Percentiles rank a stretch among this genome's conserved stretches.
Conservation (phyloP, 768 basidiomycete species). For the Tylopilus sp. region DNA sequence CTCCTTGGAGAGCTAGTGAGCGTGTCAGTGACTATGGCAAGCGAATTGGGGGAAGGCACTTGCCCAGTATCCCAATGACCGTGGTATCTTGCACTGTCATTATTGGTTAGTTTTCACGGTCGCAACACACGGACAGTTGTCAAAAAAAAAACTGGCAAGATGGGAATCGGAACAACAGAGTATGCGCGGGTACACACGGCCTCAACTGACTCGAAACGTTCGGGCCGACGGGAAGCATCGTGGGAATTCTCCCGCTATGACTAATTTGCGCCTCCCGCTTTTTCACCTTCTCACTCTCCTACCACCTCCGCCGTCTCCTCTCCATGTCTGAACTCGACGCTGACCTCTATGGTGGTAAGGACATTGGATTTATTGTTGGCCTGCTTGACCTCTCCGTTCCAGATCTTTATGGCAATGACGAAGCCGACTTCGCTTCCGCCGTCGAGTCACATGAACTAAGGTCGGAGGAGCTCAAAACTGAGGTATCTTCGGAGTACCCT, state of each 20-base stretch:
- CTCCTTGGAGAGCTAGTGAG: constrained; percentile 80
- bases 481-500: constrained; percentile 22
- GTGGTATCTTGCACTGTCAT: constrained; percentile 13
- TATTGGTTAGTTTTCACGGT: neutral
- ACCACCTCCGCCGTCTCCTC: constrained; percentile 20
- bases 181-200: neutral
- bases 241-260: constrained; percentile 26
- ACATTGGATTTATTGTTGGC: neutral
- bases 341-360: constrained; percentile 83
- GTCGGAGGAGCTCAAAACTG: constrained; percentile 27
- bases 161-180: neutral
- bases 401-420: constrained; percentile 71
- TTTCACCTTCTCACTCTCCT: constrained; percentile 36
- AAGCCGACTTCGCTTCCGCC: constrained; percentile 55
- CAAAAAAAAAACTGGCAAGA: neutral
- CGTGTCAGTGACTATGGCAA: neutral
- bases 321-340: constrained; percentile 81
- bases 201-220: neutral
- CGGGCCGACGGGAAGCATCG: constrained; percentile 22
- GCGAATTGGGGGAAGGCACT: constrained; percentile 8
- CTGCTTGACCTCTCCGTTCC: neutral
- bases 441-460: constrained; percentile 36
- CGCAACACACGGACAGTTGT: neutral
- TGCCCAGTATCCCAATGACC: constrained; percentile 55
- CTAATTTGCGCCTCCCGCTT: constrained; percentile 23